Evolutionary conservation across 164 flowering plant genomes (phyloP).

Genomic region (Tinospora cordifolia): DNA sequence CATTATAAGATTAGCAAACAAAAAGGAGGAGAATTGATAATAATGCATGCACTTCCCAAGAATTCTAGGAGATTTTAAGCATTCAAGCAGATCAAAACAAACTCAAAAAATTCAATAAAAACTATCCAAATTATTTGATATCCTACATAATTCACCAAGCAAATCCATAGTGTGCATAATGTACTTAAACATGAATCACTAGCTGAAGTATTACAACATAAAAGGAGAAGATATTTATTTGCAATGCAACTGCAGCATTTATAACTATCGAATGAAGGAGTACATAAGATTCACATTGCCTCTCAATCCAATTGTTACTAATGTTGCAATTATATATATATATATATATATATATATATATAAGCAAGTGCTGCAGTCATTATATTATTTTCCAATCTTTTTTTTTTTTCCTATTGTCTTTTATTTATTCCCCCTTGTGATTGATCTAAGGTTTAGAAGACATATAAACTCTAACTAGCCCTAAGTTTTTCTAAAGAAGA

Average conservation of each 20-base stretch:
- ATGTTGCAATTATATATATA: too few relatives aligned
- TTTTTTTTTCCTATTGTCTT: neutral
- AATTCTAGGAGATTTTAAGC: neutral
- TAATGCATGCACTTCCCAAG: neutral
- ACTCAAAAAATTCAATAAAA: neutral
- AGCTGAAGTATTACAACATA: neutral
- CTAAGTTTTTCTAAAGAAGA: neutral
- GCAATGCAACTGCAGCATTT: too few relatives aligned
- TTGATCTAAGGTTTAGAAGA: neutral
- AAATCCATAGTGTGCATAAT: neutral
- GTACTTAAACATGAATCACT: too few relatives aligned
- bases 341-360: too few relatives aligned
- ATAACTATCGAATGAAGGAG: too few relatives aligned
- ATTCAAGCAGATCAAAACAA: neutral
- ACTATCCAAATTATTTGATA: neutral
- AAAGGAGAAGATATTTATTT: too few relatives aligned
- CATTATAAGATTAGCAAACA: slow-evolving; percentile 2
- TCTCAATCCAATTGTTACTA: too few relatives aligned
- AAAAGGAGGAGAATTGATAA: neutral
- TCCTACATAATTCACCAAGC: neutral
- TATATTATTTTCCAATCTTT: too few relatives aligned
- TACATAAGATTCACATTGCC: too few relatives aligned
- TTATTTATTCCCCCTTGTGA: neutral
- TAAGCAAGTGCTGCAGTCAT: too few relatives aligned
- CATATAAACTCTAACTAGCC: too few relatives aligned